Conservation (phyloP, 106 monocot species). For the Dendrobium catenatum region DNA sequence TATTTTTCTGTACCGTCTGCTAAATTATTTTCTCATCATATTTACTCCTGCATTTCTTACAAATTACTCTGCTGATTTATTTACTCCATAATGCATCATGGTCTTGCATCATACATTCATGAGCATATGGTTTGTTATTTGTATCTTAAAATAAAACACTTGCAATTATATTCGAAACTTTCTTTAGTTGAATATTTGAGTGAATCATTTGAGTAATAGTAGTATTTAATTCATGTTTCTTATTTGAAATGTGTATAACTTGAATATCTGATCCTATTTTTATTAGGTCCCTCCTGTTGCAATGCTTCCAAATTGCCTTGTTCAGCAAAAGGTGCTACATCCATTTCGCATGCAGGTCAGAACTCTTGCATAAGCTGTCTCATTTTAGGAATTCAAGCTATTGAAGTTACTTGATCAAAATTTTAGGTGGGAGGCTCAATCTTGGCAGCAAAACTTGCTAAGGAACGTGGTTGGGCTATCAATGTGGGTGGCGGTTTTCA, state of each 20-base stretch:
- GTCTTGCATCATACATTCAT: too few relatives aligned
- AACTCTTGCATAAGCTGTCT: background rate
- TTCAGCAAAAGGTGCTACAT: constrained; percentile 63
- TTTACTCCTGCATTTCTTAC: too few relatives aligned
- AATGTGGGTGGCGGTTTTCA: constrained; percentile 99
- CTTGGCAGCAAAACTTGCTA: constrained; percentile 85
- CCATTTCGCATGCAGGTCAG: constrained; percentile 90
- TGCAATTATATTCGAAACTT: background rate
- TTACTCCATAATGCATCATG: too few relatives aligned
- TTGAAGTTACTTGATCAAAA: background rate
- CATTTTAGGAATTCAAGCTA: background rate
- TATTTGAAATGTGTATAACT: background rate
- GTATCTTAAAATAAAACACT: too few relatives aligned
- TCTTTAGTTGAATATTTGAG: background rate
- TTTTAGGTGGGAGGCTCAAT: constrained; percentile 82
- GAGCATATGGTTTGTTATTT: too few relatives aligned
- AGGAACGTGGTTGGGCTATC: constrained; percentile 92
- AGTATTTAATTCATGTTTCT: background rate
- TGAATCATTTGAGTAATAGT: background rate
- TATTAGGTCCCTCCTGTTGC: constrained; percentile 87
- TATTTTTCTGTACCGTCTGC: too few relatives aligned
- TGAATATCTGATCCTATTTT: background rate
- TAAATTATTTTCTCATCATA: too few relatives aligned
- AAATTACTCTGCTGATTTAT: too few relatives aligned
- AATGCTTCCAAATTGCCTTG: constrained; percentile 74